Evolutionary conservation across 2,329 filamentous ascomycete genomes (phyloP), one percentile per base, ranked within the genome.

Genomic region (Lasiodiplodia sp.): DNA sequence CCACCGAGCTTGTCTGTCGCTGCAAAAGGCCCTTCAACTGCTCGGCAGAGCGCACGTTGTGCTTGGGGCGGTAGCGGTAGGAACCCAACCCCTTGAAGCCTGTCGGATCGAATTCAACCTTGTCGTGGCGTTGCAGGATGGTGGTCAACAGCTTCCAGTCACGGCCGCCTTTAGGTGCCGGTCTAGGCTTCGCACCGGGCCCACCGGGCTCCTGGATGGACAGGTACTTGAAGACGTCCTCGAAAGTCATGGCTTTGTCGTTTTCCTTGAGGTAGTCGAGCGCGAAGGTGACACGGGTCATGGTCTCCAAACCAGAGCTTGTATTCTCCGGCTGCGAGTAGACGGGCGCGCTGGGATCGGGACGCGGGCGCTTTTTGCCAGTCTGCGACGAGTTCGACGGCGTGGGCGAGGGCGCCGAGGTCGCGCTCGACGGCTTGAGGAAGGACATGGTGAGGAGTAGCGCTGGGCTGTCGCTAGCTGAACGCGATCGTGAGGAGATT

Each of bases 271-370:
- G 88, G 78, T 93, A 92, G 71, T 94, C 89, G 77, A 97, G 90
- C 23, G 93, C 93, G 81, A 94, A 97, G 69, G 91, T 88, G 77
- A 97, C 90, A 79, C 97, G 92, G 14, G 94, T 96, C 83, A 93
- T 90, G 78, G 96, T 89, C 79, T 95, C 91, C 70, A 86, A 86
- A 72, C 94, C 93, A 65, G 90, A 92, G 76, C 90, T 91, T 18
- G 89, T 92, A 75, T 91, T 89, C 71, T 87, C 86, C 23, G 92
- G 92, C 81, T 94, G 92, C 68, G 92, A 94, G 81, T 90, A 95
- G 66, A 66, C 87, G 66, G 92, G 84, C 8, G 85, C 82, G 62
- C 65, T 86, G 18, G 69, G 70, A 40, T 74, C 86, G 60, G 88
- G 86, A 10, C 89, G 86, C 76, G 92, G 92, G 70, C 84, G 82